These are phyloP conservation scores for Polysphondylium violaceum DNA, from an alignment of 78 protist species.

Conservation along the genomic window DNA sequence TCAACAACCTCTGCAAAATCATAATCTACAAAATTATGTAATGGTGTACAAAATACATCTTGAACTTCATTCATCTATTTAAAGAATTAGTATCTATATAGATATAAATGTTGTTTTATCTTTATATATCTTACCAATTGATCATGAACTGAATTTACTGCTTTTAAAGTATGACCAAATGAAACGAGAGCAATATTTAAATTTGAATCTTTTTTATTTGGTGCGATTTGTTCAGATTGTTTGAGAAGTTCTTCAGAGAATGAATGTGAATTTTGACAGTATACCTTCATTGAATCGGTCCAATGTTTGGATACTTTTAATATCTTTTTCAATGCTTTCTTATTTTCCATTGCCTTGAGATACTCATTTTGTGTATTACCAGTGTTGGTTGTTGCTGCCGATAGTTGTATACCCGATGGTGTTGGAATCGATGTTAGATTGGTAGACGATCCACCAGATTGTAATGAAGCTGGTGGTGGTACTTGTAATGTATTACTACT, in stretches of 20 bases:
- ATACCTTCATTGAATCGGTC: conserved; percentile 51
- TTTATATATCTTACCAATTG: conserved; percentile 45
- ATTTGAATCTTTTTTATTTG: conserved; percentile 29
- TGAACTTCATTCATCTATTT: conserved; percentile 69
- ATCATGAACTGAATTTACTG: conserved; percentile 73
- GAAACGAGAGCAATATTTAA: conserved; percentile 11
- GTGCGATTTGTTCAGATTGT: conserved; percentile 64
- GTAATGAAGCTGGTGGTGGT: background rate
- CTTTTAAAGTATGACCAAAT: conserved; percentile 58
- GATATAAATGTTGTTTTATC: background rate
- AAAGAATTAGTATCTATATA: background rate
- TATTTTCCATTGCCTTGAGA: conserved; percentile 58
- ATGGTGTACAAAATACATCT: conserved; percentile 77
- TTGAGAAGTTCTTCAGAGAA: conserved; percentile 70
- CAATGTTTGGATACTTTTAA: conserved; percentile 57
- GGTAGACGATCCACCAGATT: background rate
- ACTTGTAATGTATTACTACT: background rate
- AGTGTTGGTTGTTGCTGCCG: background rate
- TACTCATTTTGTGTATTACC: conserved; percentile 3
- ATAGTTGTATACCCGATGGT: too few species aligned
- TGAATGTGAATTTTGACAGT: conserved; percentile 11
- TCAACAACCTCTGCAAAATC: conserved; percentile 75
- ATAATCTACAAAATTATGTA: conserved; percentile 72
- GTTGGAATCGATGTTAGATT: background rate
- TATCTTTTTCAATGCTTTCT: conserved; percentile 48